These are phyloP conservation scores for Ettlia oleoabundans DNA, from an alignment of 139 green algal species.

Conservation along the genomic window DNA sequence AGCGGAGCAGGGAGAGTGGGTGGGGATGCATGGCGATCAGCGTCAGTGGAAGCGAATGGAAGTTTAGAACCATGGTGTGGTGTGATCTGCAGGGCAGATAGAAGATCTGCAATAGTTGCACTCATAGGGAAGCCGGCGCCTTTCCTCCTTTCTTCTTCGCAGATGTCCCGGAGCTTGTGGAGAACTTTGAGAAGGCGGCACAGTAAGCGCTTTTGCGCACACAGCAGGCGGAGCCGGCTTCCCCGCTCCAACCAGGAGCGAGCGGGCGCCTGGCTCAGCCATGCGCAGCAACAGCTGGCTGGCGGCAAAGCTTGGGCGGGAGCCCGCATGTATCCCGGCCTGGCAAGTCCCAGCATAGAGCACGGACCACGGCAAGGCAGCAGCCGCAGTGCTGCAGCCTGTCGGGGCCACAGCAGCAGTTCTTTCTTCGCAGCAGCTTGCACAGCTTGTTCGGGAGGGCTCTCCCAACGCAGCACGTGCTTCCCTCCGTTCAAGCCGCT, in stretches of 20 bases:
- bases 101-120: no score
- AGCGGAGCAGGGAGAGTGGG: neutral
- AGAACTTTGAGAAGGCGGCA: constrained; percentile 81
- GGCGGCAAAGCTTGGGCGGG: neutral
- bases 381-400: neutral
- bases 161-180: constrained; percentile 94
- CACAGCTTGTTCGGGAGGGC: no score
- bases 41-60: no score
- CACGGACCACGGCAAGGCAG: neutral
- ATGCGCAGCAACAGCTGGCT: constrained; percentile 17
- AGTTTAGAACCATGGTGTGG: no score
- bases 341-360: neutral
- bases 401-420: neutral
- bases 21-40: neutral
- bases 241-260: no score
- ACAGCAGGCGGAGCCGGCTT: no score
- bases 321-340: neutral
- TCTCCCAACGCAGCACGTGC: no score
- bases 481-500: neutral
- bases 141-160: constrained; percentile 7
- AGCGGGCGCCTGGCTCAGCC: no score
- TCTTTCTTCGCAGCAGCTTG: neutral
- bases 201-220: constrained; percentile 35
- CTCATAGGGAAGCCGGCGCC: neutral
- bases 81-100: no score